These are phyloP conservation scores for Lactifluus volemus DNA, from an alignment of 768 basidiomycete species.

Conservation along the genomic window DNA sequence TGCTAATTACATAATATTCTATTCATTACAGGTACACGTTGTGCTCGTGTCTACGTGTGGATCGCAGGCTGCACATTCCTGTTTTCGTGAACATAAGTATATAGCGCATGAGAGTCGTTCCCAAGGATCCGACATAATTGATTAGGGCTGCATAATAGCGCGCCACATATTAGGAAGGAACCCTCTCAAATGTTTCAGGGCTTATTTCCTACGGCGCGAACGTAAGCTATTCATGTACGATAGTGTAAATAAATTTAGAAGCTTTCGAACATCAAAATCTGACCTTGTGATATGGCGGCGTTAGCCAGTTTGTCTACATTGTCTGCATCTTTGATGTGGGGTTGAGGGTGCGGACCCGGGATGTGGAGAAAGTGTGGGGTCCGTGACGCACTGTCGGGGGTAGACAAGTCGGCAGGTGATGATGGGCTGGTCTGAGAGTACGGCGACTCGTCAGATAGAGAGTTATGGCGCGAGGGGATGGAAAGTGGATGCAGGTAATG, in stretches of 20 bases:
- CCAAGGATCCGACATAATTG: neutral
- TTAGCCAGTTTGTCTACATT: constrained; percentile 6
- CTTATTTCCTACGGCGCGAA: neutral
- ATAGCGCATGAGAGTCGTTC: neutral
- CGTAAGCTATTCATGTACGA: neutral
- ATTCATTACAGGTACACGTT: no score
- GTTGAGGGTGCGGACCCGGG: neutral
- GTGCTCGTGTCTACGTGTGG: no score
- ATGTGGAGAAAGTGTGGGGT: neutral
- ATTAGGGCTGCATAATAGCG: neutral
- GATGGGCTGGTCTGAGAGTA: neutral
- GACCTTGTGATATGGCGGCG: neutral
- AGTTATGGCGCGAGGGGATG: constrained; percentile 5
- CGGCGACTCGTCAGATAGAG: neutral
- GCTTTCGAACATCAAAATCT: neutral
- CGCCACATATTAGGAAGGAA: neutral
- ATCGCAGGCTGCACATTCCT: no score
- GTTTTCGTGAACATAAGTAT: neutral
- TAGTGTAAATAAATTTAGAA: neutral
- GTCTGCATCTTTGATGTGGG: constrained; percentile 10
- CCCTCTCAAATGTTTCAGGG: neutral
- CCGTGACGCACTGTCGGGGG: neutral
- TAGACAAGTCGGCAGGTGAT: neutral
- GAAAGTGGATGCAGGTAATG: constrained; percentile 1
- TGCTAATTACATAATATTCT: no score